Conservation (phyloP, 75 land plant species). For the Azolla pinnata region DNA sequence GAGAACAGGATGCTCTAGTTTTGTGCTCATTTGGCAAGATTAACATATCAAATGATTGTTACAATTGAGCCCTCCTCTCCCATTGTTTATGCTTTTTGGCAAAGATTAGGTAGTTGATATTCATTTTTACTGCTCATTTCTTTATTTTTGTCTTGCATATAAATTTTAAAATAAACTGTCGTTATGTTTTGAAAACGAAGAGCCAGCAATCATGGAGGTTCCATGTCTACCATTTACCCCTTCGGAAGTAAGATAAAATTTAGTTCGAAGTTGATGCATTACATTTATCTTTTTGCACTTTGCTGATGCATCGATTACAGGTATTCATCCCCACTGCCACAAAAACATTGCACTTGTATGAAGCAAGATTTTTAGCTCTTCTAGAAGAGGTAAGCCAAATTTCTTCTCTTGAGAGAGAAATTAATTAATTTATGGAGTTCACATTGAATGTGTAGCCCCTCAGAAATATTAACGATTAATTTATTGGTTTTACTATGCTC, state of each 20-base stretch:
- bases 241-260: conserved; percentile 18
- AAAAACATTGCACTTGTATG: conserved; percentile 72
- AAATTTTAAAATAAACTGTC: too few relatives aligned
- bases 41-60: too few relatives aligned
- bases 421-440: too few relatives aligned
- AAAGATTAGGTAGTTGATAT: too few relatives aligned
- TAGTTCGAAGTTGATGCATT: not conserved
- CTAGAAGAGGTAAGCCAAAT: conserved; percentile 58
- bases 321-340: conserved; percentile 73
- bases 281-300: not conserved
- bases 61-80: too few relatives aligned
- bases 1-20: too few relatives aligned
- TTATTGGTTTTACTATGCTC: not conserved
- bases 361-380: conserved; percentile 70
- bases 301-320: conserved; percentile 20
- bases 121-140: too few relatives aligned
- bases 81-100: too few relatives aligned
- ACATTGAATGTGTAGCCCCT: not conserved
- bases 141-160: too few relatives aligned
- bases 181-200: too few relatives aligned
- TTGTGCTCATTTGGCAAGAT: too few relatives aligned
- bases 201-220: conserved; percentile 26
- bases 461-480: not conserved
- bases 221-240: conserved; percentile 36
- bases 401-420: not conserved